Conservation (phyloP, 352 stramenopile species). For the Peronospora farinosa region DNA sequence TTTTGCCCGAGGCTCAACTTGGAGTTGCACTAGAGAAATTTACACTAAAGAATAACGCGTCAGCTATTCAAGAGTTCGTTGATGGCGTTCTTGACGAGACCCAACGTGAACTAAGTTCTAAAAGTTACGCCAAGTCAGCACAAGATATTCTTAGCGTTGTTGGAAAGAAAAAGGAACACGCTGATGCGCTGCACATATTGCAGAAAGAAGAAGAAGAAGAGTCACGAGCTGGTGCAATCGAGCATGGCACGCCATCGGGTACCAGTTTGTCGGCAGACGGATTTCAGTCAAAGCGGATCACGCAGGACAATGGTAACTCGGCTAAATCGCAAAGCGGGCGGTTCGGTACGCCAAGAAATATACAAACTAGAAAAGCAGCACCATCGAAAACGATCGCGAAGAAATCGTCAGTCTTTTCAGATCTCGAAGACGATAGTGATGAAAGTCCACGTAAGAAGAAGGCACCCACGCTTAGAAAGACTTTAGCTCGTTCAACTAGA, state of each 20-base stretch:
- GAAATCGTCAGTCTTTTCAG: conserved; percentile 26
- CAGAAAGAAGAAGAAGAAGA: conserved; percentile 53
- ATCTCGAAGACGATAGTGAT: conserved; percentile 28
- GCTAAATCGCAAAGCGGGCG: conserved; percentile 16
- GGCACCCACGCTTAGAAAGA: conserved; percentile 14
- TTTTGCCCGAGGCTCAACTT: conserved; percentile 65
- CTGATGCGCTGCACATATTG: conserved; percentile 45
- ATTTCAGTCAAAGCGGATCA: conserved; percentile 13
- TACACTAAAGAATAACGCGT: conserved; percentile 74
- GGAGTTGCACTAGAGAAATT: conserved; percentile 73
- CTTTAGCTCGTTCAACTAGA: conserved; percentile 27
- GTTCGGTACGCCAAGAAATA: conserved; percentile 22
- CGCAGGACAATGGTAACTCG: conserved; percentile 1
- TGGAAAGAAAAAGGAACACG: conserved; percentile 58
- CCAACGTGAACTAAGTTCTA: conserved; percentile 51
- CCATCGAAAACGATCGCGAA: conserved; percentile 12
- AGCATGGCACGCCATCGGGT: background rate
- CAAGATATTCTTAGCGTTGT: conserved; percentile 61
- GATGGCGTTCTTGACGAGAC: conserved; percentile 60
- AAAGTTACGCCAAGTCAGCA: conserved; percentile 44
- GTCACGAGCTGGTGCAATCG: conserved; percentile 1
- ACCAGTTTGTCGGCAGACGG: conserved; percentile 1
- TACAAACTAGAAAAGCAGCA: conserved; percentile 4
- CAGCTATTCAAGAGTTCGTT: conserved; percentile 75
- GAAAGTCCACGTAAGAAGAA: conserved; percentile 23